Evolutionary conservation across 208 protist genomes (phyloP), one percentile per base, ranked within the genome.

Genomic region (Crithidia brevicula): DNA sequence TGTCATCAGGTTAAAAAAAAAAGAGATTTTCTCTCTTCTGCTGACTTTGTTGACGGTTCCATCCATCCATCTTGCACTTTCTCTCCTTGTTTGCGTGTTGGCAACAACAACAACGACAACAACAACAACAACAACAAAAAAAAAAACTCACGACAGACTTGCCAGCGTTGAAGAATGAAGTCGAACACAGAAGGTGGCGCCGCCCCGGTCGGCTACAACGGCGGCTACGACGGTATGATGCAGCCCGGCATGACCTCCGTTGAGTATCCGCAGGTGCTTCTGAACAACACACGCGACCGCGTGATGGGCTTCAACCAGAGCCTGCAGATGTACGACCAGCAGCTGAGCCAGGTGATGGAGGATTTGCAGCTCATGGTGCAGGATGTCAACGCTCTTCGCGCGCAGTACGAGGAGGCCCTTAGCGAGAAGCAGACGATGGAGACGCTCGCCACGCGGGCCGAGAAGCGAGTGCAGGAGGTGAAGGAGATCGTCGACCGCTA

Each of bases 401-500:
- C 65, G 30, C 82, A 85, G 60, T 93, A 94, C 69, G 79, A 91
- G 33, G 70, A 85, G 15, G 77, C 87, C 13, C 57, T 83, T 16
- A 64, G 72, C 18, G 91, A 94, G 70, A 77, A 79, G 59, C 64
- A 75, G 30, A 75, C 81, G 40, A 76, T 94, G 11, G 74, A 82
- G 45, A 30, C 63, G 22, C 62, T 81, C 16, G 67, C 82, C 9
- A 62, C 66, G 25, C 54, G 67, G 40, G 83, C 88, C 9, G 88
- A 96, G 73, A 77, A 74, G 27, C 65, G 71, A 22, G 59, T 94
- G 43, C 62, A 67, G 54, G 65, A 85, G 36, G 88, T 90, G 28
- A 78, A 77, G 40, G 59, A 67, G 36, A 67, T 91, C n/a, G 72
- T 96, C 16, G 69, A 85, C 28, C 83, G 82, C 42, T 96, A 94